A percentile compares a stretch with the other conserved stretches of the same genome.
These are phyloP conservation scores for Neofusicoccum umdonicola DNA, from an alignment of 2,329 filamentous ascomycete species.

Conservation along the genomic window DNA sequence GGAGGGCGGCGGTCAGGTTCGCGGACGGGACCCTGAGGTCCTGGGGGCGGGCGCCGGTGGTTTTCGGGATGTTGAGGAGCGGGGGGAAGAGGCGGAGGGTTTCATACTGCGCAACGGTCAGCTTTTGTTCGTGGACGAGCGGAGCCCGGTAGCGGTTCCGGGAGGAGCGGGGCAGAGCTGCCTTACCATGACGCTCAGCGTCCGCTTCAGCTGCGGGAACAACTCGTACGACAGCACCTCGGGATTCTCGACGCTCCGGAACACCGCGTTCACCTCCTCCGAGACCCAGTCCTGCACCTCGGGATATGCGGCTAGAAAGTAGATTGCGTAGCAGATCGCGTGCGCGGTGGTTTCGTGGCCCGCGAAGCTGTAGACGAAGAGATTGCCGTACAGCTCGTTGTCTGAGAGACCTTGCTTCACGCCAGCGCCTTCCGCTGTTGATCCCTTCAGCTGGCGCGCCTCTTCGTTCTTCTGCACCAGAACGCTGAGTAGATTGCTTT, in stretches of 20 bases:
- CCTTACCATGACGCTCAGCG: constrained; percentile 46
- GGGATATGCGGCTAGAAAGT: constrained; percentile 46
- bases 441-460: background rate
- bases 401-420: constrained; percentile 60
- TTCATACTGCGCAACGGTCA: constrained; percentile 21
- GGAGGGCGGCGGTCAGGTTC: background rate
- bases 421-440: constrained; percentile 46
- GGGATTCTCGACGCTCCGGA: background rate
- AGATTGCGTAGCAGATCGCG: constrained; percentile 50
- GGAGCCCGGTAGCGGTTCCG: no score
- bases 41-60: background rate
- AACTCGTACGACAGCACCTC: constrained; percentile 22
- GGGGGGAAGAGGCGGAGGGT: constrained; percentile 28
- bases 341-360: constrained; percentile 42
- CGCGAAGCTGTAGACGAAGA: constrained; percentile 32
- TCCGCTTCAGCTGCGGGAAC: constrained; percentile 46
- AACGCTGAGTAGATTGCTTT: background rate
- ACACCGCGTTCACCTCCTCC: constrained; percentile 47
- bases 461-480: constrained; percentile 13
- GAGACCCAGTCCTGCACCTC: constrained; percentile 53
- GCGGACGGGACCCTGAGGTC: background rate
- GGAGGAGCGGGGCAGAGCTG: no score
- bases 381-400: constrained; percentile 29
- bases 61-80: constrained; percentile 21
- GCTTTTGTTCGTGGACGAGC: no score